These are phyloP conservation scores for Cyclospora cayetanensis DNA, from an alignment of 169 alveolate genomes.

Conservation along the genomic window DNA sequence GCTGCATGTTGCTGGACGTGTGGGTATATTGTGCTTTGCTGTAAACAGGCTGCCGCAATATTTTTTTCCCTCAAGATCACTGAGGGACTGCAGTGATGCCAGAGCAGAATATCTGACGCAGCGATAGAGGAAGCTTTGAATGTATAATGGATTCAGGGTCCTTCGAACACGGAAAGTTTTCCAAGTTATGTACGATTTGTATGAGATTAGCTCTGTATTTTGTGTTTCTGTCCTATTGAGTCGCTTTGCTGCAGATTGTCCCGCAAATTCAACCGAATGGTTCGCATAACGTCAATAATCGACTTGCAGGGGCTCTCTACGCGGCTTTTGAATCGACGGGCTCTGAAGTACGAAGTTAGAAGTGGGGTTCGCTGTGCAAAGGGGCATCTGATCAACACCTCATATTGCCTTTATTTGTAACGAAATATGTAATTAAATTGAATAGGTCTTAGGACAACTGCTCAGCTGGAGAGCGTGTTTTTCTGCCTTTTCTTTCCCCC, in stretches of 20 bases:
- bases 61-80: too few species aligned
- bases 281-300: constrained; percentile 60
- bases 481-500: neutral
- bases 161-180: too few species aligned
- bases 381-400: too few species aligned
- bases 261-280: constrained; percentile 60
- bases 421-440: too few species aligned
- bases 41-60: too few species aligned
- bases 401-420: too few species aligned
- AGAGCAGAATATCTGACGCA: neutral
- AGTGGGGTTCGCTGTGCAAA: too few species aligned
- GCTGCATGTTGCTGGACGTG: constrained; percentile 69
- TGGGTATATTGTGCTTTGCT: too few species aligned
- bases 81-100: neutral
- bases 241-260: constrained; percentile 67
- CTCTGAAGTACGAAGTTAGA: constrained; percentile 41
- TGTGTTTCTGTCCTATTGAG: too few species aligned
- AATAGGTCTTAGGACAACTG: too few species aligned
- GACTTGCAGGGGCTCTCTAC: constrained; percentile 72
- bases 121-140: neutral
- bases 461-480: neutral
- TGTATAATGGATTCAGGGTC: constrained; percentile 1
- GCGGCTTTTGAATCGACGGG: constrained; percentile 66
- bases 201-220: too few species aligned
- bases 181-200: too few species aligned